phyloP scores from a whole-genome alignment of 176 grass and related monocot species.

The Zoysia japonica region DNA sequence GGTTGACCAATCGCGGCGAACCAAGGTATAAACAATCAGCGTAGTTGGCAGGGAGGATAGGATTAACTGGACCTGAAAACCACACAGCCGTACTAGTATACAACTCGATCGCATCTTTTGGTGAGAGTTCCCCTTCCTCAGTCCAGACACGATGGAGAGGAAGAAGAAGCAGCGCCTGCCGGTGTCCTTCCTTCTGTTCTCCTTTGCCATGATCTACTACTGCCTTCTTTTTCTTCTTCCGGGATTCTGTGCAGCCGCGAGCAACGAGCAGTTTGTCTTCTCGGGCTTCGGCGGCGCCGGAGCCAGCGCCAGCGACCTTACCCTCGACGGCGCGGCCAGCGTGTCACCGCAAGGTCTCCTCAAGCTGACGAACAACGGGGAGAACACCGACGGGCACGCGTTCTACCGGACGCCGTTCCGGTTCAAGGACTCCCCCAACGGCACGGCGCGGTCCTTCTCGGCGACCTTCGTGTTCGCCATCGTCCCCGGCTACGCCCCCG shows the following conservation, averaged over 20 bases:
- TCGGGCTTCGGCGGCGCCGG: neutral
- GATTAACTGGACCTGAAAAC: too few species aligned
- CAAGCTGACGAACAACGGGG: slow-evolving; percentile 5
- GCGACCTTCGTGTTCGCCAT: slow-evolving; percentile 32
- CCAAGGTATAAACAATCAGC: neutral
- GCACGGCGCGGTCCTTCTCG: slow-evolving; percentile 22
- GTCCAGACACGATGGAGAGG: neutral
- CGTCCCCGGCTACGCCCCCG: neutral
- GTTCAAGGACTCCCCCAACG: neutral
- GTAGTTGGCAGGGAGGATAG: neutral
- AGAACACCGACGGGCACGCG: neutral
- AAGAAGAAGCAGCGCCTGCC: neutral
- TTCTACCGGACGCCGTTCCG: neutral
- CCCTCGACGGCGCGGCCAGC: neutral
- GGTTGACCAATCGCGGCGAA: neutral
- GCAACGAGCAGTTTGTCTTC: slow-evolving; percentile 1
- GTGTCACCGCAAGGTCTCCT: neutral
- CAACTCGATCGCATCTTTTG: neutral
- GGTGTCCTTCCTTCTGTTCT: neutral
- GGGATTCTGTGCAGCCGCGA: neutral
- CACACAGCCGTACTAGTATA: neutral
- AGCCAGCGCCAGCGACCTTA: neutral
- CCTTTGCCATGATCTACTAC: neutral
- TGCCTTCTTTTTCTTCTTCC: neutral
- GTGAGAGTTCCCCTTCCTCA: neutral